Evolutionary conservation across 805 yeast species (phyloP).

Genomic region (Ascoidea tarda): DNA sequence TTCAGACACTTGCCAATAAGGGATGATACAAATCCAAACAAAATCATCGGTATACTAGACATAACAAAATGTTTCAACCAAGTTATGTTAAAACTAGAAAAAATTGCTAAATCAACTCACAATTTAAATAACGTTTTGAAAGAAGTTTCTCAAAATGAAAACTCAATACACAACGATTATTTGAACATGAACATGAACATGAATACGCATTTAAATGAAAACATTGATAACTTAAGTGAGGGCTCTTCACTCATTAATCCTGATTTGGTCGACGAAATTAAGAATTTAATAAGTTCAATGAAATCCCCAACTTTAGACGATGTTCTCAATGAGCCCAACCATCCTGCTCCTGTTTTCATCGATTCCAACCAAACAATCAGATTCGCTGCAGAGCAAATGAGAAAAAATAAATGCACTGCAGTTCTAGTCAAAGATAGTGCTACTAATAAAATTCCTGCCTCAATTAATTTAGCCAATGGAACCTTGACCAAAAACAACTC

Average conservation of each 20-base stretch:
- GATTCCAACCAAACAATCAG: slow-evolving; percentile 23
- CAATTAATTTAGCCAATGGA: background rate
- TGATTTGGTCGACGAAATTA: slow-evolving; percentile 18
- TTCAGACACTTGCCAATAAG: slow-evolving; percentile 29
- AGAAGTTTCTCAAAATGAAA: slow-evolving; percentile 11
- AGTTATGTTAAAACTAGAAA: slow-evolving; percentile 28
- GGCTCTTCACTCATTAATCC: background rate
- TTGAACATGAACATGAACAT: slow-evolving; percentile 10
- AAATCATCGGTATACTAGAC: slow-evolving; percentile 28
- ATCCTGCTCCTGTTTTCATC: slow-evolving; percentile 19
- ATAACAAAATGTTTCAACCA: slow-evolving; percentile 33
- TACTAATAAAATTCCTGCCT: background rate
- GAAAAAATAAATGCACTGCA: slow-evolving; percentile 25
- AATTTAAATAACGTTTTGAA: slow-evolving; percentile 16
- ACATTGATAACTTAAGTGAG: slow-evolving; percentile 2
- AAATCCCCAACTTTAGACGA: slow-evolving; percentile 25
- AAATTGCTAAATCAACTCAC: slow-evolving; percentile 23
- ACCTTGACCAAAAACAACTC: slow-evolving; percentile 10
- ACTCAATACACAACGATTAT: background rate
- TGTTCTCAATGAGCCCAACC: slow-evolving; percentile 15
- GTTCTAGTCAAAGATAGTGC: slow-evolving; percentile 23
- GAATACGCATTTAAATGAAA: slow-evolving; percentile 11
- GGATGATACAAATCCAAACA: slow-evolving; percentile 17
- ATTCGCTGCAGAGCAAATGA: slow-evolving; percentile 26
- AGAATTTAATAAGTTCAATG: slow-evolving; percentile 22